These are phyloP conservation scores for Polychytrium aggregatum DNA, from an alignment of 192 early-diverging fungal genomes.

Conservation along the genomic window DNA sequence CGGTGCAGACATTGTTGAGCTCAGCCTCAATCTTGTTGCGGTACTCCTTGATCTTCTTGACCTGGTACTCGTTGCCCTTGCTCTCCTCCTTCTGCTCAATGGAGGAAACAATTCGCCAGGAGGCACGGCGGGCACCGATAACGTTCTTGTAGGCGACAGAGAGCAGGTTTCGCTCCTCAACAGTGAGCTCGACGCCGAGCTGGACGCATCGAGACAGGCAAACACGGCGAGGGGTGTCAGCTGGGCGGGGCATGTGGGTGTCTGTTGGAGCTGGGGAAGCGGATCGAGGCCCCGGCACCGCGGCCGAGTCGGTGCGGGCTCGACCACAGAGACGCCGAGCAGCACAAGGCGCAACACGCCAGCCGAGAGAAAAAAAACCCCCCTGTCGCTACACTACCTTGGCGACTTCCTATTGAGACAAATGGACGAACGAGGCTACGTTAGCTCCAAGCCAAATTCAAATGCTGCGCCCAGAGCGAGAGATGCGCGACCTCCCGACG, in stretches of 20 bases:
- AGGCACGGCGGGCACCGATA: constrained; percentile 96
- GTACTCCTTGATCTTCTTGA: constrained; percentile 88
- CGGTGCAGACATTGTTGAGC: constrained; percentile 89
- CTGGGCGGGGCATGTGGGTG: background rate
- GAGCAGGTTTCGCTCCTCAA: constrained; percentile 97
- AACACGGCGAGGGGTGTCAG: background rate
- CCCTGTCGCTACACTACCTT: constrained; percentile 41
- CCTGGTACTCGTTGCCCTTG: constrained; percentile 84
- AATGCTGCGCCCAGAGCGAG: no score
- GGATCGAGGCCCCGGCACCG: background rate
- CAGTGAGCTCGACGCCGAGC: constrained; percentile 83
- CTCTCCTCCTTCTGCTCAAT: constrained; percentile 98
- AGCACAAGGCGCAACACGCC: no score
- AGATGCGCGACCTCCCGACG: no score
- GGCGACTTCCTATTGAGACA: constrained; percentile 62
- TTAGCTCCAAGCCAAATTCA: no score
- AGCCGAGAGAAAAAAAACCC: constrained; percentile 3
- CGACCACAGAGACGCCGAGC: no score
- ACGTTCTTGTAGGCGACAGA: constrained; percentile 99
- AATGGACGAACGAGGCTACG: no score
- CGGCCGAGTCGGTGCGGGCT: no score
- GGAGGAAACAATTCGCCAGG: constrained; percentile 98
- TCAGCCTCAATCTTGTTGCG: constrained; percentile 90
- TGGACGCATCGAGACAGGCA: constrained; percentile 18
- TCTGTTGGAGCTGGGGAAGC: background rate